Conservation (phyloP, 164 flowering plant genomes). For the Taxillus chinensis region DNA sequence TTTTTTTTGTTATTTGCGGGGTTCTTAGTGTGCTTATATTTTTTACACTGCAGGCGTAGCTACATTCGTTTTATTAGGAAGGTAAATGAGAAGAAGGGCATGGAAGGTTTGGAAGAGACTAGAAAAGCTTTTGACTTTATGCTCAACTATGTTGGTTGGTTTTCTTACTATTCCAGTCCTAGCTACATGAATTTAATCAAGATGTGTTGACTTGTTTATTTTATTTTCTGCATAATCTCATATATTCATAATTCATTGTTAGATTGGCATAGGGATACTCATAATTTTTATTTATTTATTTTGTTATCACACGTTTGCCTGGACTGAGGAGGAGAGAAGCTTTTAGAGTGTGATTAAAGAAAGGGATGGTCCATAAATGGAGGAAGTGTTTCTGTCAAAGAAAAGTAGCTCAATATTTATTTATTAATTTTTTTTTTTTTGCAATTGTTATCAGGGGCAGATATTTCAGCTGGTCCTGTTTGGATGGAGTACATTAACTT, state of each 20-base stretch:
- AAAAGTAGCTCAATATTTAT: too few species aligned
- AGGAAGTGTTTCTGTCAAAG: too few species aligned
- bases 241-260: too few species aligned
- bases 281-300: too few species aligned
- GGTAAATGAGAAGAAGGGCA: slow-evolving; percentile 77
- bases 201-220: too few species aligned
- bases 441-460: slow-evolving; percentile 53
- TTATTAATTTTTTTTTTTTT: not conserved
- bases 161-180: not conserved
- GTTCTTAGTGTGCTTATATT: slow-evolving; percentile 3
- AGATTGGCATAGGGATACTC: too few species aligned
- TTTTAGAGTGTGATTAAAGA: too few species aligned
- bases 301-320: too few species aligned
- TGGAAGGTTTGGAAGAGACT: slow-evolving; percentile 90
- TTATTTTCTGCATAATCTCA: too few species aligned
- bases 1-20: not conserved
- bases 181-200: too few species aligned
- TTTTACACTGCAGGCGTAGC: slow-evolving; percentile 60
- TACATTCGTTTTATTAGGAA: slow-evolving; percentile 88
- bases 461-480: slow-evolving; percentile 88
- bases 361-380: too few species aligned
- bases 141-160: slow-evolving; percentile 80
- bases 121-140: slow-evolving; percentile 93
- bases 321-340: too few species aligned
- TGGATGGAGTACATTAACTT: slow-evolving; percentile 95